phyloP scores from a whole-genome alignment of 768 basidiomycete genomes.

The Hypholoma fasciculare region DNA sequence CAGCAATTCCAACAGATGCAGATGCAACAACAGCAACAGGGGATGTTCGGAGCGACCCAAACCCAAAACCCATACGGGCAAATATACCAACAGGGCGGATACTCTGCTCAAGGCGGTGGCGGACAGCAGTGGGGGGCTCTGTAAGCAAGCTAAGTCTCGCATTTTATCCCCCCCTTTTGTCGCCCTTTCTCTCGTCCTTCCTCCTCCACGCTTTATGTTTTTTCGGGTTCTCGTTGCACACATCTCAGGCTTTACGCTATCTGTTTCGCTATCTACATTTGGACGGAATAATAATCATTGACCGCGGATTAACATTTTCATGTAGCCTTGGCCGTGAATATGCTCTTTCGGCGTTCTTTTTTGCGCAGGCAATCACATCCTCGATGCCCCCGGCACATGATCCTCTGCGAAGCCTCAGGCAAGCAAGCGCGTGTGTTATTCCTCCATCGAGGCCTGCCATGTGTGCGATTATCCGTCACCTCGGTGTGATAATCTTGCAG shows the following conservation, averaged over 20 bases:
- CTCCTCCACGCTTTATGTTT: no score
- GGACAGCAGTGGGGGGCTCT: constrained; percentile 40
- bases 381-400: no score
- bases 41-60: constrained; percentile 21
- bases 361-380: neutral
- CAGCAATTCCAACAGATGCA: constrained; percentile 10
- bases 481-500: no score
- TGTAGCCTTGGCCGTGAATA: neutral
- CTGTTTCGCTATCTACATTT: neutral
- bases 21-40: constrained; percentile 11
- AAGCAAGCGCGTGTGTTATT: no score
- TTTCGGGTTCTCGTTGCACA: neutral
- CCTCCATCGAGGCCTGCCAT: no score
- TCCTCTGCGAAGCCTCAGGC: no score
- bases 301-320: neutral
- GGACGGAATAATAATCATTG: neutral
- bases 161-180: neutral
- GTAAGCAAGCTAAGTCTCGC: constrained; percentile 20
- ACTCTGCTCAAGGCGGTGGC: constrained; percentile 18
- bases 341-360: neutral
- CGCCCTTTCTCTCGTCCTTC: neutral
- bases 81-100: constrained; percentile 23
- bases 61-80: constrained; percentile 14
- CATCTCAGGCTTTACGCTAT: neutral
- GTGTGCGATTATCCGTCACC: no score